phyloP scores from a whole-genome alignment of 2,329 filamentous ascomycete species.

The Sclerotinia borealis region DNA sequence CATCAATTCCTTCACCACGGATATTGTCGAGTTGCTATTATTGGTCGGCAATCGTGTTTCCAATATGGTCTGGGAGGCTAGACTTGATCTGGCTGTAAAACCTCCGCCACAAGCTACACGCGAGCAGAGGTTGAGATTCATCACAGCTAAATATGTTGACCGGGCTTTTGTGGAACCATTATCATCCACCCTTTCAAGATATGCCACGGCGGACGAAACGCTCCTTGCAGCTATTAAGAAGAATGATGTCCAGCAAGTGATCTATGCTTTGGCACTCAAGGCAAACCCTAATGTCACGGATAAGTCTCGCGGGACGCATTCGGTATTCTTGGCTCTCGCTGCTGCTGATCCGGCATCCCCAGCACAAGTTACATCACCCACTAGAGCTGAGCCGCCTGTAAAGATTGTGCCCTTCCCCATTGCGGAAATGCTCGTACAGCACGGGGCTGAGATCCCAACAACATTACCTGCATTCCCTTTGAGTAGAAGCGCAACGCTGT shows the following conservation, averaged over 20 bases:
- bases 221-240: conserved; percentile 89
- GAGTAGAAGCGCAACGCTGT: conserved; percentile 71
- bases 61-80: conserved; percentile 95
- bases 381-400: conserved; percentile 33
- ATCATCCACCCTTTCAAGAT: conserved; percentile 68
- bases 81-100: conserved; percentile 64
- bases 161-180: conserved; percentile 73
- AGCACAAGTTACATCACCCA: conserved; percentile 41
- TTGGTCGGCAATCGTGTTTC: conserved; percentile 90
- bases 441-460: conserved; percentile 80
- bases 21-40: conserved; percentile 90
- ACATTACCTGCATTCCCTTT: conserved; percentile 76
- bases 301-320: conserved; percentile 79
- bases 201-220: conserved; percentile 75
- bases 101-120: conserved; percentile 71
- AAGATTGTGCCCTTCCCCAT: conserved; percentile 71
- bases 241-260: conserved; percentile 88
- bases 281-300: conserved; percentile 86
- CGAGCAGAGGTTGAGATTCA: conserved; percentile 89
- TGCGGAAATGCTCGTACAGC: conserved; percentile 86
- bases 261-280: conserved; percentile 80
- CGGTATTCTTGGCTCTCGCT: conserved; percentile 83
- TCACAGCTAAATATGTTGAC: conserved; percentile 91
- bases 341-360: conserved; percentile 87
- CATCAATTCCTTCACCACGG: conserved; percentile 90